phyloP scores from a whole-genome alignment of 441 rosid genomes.

The Erodium moschatum region DNA sequence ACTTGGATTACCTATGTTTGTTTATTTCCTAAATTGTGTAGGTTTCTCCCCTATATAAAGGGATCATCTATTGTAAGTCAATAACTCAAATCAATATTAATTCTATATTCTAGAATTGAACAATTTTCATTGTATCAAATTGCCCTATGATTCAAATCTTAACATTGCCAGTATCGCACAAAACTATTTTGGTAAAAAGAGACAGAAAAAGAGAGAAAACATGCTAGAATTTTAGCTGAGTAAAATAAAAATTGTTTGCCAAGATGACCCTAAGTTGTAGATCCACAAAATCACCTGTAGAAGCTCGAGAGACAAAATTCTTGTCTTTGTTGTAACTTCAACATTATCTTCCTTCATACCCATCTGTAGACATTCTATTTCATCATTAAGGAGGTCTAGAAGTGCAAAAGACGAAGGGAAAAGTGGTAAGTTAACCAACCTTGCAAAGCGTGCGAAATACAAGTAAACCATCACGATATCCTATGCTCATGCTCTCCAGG shows the following conservation, averaged over 20 bases:
- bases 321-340: slow-evolving; percentile 87
- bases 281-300: slow-evolving; percentile 56
- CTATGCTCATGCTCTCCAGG: slow-evolving; percentile 90
- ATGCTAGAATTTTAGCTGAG: neutral
- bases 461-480: slow-evolving; percentile 85
- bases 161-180: neutral
- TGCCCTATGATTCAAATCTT: neutral
- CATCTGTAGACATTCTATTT: slow-evolving; percentile 49
- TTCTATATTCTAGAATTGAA: too few species aligned
- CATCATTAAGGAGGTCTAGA: slow-evolving; percentile 20
- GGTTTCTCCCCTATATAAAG: too few species aligned
- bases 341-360: slow-evolving; percentile 97
- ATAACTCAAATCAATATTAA: too few species aligned
- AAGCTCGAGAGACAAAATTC: slow-evolving; percentile 93
- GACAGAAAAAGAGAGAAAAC: neutral
- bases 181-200: neutral
- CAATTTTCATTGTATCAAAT: neutral
- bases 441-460: slow-evolving; percentile 98
- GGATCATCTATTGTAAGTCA: too few species aligned
- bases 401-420: slow-evolving; percentile 20
- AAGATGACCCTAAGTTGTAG: neutral
- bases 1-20: too few species aligned
- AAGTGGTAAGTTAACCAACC: slow-evolving; percentile 42
- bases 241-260: neutral
- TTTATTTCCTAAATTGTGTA: too few species aligned